Evolutionary conservation across 345 rosid genomes (phyloP).

Genomic region (Aethionema arabicum): DNA sequence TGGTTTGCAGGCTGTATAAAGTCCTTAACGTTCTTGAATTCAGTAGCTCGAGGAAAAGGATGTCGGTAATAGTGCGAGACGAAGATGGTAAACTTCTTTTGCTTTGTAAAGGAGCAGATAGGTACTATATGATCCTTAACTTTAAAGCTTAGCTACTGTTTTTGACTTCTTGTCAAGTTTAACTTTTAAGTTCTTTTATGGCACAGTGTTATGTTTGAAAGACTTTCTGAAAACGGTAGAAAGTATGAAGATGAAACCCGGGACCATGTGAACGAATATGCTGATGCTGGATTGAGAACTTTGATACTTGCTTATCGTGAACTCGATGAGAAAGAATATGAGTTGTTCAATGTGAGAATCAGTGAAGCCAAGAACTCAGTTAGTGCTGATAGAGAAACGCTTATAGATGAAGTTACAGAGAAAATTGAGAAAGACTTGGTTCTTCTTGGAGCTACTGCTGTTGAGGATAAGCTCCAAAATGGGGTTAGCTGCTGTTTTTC

Average conservation of each 20-base stretch:
- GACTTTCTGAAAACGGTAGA: conserved; percentile 63
- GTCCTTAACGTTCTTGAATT: conserved; percentile 77
- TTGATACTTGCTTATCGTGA: conserved; percentile 85
- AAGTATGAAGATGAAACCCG: conserved; percentile 63
- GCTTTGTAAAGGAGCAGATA: conserved; percentile 95
- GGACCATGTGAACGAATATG: conserved; percentile 85
- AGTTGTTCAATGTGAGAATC: conserved; percentile 53
- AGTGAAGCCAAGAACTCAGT: conserved; percentile 74
- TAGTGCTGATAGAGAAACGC: conserved; percentile 67
- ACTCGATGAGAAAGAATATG: conserved; percentile 66
- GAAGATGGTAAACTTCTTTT: conserved; percentile 74
- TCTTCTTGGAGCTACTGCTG: conserved; percentile 98
- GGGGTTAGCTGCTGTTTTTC: conserved; percentile 60
- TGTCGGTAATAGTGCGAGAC: conserved; percentile 81
- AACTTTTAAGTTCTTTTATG: conserved; percentile 5
- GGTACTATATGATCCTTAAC: conserved; percentile 52
- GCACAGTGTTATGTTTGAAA: conserved; percentile 86
- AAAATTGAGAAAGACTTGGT: conserved; percentile 70
- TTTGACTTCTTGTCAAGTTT: background rate
- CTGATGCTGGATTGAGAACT: conserved; percentile 95
- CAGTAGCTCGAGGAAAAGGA: conserved; percentile 59
- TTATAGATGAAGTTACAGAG: conserved; percentile 72
- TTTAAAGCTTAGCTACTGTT: conserved; percentile 4
- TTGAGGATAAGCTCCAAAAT: conserved; percentile 94
- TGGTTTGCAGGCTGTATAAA: conserved; percentile 60